Evolutionary conservation across 495 filamentous ascomycete genomes (phyloP), one percentile per base, ranked within the genome.

Genomic region (Penicillium riverlandense): DNA sequence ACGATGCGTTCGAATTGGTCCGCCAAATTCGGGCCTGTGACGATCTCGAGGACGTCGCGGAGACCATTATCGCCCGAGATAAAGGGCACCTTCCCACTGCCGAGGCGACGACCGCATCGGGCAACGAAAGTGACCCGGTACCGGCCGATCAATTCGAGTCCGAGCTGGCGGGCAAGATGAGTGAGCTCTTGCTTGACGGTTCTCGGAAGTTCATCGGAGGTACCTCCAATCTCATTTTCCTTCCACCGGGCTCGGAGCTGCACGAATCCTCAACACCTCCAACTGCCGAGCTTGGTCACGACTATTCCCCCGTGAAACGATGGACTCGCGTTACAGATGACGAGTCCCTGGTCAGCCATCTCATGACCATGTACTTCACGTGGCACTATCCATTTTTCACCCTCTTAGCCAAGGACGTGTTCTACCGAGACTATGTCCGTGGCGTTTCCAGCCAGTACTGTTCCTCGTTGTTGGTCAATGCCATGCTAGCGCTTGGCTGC

Each of bases 381-480:
- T 98, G 92, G 89, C 92, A 98, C 54, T 98, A 97, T 60, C 84
- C 91, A 9, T 97, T 89, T 63, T 98, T 98, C 67, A 91, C 88
- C 9, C 91, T 86, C 0, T 76, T 97, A 6, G 90, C 90, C n/a
- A 94, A 86, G 61, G 77, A 71, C 32, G 74, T 96, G 22, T 98
- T 98, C 62, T 92, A 84, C 52, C 75, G 84, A 13, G 90, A 98
- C 57, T 97, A 96, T 54, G 54, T 80, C 11, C 74, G 72, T 3
- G 90, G 90, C 0, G 63, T 74, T 12, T 61, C 76, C 7, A 71
- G 76, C 8, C 67, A 70, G 13, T 95, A 97, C 62, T 98, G 92
- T 60, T 90, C 91, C 0, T 78, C 88, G 5, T 62, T 97, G 32
- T 70, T 98, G 6, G 90, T 98, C 39, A 96, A 98, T 63, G 85